Conservation (phyloP, 192 early-diverging fungal species). For the Coemansia sp. region DNA sequence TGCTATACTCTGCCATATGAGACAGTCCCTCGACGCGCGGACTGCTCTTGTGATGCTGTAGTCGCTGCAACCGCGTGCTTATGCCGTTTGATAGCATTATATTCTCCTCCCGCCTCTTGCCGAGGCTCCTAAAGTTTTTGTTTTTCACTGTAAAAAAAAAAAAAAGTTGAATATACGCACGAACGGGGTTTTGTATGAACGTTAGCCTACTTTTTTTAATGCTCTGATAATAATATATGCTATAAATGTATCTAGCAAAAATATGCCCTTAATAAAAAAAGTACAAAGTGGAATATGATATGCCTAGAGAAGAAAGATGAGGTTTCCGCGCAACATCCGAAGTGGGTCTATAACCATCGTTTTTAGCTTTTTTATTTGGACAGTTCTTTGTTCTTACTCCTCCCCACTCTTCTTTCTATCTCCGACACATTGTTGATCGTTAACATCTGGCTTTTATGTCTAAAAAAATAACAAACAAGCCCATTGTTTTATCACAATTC, state of each 20-base stretch:
- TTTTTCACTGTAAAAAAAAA: too few relatives aligned
- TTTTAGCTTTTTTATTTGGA: not conserved
- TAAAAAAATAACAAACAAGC: not conserved
- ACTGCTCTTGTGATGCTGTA: slow-evolving; percentile 22
- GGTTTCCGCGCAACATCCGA: not conserved
- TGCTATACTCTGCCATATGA: slow-evolving; percentile 4
- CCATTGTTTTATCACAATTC: not conserved
- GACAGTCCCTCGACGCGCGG: slow-evolving; percentile 5
- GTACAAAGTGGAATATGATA: not conserved
- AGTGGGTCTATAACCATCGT: not conserved
- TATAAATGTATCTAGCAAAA: not conserved
- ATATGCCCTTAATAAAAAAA: not conserved
- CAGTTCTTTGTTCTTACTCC: not conserved
- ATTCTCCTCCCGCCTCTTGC: not conserved
- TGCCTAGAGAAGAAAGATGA: slow-evolving; percentile 4
- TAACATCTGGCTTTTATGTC: not conserved
- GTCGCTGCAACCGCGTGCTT: slow-evolving; percentile 39
- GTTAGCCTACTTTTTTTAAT: not conserved
- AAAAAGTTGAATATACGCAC: not conserved
- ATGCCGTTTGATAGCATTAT: slow-evolving; percentile 37
- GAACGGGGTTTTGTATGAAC: not conserved
- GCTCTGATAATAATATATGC: not conserved
- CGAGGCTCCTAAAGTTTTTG: not conserved
- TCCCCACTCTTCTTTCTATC: not conserved
- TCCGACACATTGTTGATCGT: not conserved